These are phyloP conservation scores for Drechslerella dactyloides DNA, from an alignment of 2,329 filamentous ascomycete genomes.

Conservation along the genomic window DNA sequence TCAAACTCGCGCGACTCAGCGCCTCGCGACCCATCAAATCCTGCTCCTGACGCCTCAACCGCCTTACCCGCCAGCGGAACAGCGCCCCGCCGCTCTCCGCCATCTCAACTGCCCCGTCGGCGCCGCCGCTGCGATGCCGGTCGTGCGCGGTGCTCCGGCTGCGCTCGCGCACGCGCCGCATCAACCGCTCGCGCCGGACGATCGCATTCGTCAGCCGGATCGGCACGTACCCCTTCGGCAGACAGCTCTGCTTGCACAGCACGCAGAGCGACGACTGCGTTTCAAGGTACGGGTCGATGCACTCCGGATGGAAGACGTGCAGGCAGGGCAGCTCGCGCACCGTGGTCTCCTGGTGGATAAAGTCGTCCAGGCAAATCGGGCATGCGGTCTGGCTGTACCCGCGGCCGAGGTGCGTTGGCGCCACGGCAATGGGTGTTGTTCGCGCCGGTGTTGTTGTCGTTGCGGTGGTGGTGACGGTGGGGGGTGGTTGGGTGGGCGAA, in stretches of 20 bases:
- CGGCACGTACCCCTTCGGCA: slow-evolving; percentile 72
- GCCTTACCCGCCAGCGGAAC: slow-evolving; percentile 37
- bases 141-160: slow-evolving; percentile 14
- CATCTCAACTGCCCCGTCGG: neutral
- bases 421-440: slow-evolving; percentile 39
- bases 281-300: slow-evolving; percentile 83
- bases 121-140: neutral
- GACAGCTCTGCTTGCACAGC: slow-evolving; percentile 82
- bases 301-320: slow-evolving; percentile 92
- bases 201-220: slow-evolving; percentile 78
- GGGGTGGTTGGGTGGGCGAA: slow-evolving; percentile 7
- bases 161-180: slow-evolving; percentile 67
- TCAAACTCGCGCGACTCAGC: slow-evolving; percentile 24
- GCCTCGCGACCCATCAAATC: slow-evolving; percentile 42
- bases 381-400: slow-evolving; percentile 76
- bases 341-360: slow-evolving; percentile 70
- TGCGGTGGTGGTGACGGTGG: neutral
- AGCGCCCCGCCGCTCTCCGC: slow-evolving; percentile 19
- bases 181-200: slow-evolving; percentile 78
- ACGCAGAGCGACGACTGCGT: slow-evolving; percentile 86
- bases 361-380: slow-evolving; percentile 87
- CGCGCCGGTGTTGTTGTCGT: neutral
- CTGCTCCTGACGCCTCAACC: slow-evolving; percentile 41
- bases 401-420: slow-evolving; percentile 55
- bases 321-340: slow-evolving; percentile 87